phyloP scores from a whole-genome alignment of 1,284 basidiomycete genomes.

The Cryptococcus sp. region DNA sequence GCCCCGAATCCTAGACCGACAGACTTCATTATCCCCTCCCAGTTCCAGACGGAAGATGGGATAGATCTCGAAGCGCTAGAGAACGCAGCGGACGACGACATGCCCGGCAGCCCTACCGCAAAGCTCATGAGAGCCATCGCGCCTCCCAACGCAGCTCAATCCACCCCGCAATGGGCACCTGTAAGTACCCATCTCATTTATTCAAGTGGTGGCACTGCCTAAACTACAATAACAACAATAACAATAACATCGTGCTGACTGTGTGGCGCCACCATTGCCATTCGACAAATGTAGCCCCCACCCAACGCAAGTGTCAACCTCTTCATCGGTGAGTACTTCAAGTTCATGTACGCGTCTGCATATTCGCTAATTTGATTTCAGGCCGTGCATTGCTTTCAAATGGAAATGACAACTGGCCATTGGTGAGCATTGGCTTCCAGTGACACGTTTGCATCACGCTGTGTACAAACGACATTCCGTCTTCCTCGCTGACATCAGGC shows the following conservation, averaged over 20 bases:
- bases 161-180: slow-evolving; percentile 43
- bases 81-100: slow-evolving; percentile 29
- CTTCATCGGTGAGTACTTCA: slow-evolving; percentile 41
- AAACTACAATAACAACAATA: not conserved
- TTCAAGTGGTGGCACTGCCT: slow-evolving; percentile 21
- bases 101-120: slow-evolving; percentile 46
- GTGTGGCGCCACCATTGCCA: slow-evolving; percentile 25
- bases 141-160: slow-evolving; percentile 44
- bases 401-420: slow-evolving; percentile 52
- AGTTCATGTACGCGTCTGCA: not conserved
- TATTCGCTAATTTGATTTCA: not conserved
- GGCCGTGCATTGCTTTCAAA: slow-evolving; percentile 48
- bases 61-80: slow-evolving; percentile 36
- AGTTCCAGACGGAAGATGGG: slow-evolving; percentile 33
- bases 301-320: slow-evolving; percentile 51
- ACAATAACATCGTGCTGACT: not conserved
- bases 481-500: not conserved
- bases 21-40: slow-evolving; percentile 38
- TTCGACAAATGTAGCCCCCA: slow-evolving; percentile 39
- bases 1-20: slow-evolving; percentile 46
- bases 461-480: not conserved
- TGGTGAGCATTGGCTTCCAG: slow-evolving; percentile 31
- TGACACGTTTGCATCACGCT: not conserved
- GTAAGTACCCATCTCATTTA: slow-evolving; percentile 32
- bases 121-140: slow-evolving; percentile 47